Evolutionary conservation across 768 basidiomycete species (phyloP).

Genomic region (Termitomyces sp.): DNA sequence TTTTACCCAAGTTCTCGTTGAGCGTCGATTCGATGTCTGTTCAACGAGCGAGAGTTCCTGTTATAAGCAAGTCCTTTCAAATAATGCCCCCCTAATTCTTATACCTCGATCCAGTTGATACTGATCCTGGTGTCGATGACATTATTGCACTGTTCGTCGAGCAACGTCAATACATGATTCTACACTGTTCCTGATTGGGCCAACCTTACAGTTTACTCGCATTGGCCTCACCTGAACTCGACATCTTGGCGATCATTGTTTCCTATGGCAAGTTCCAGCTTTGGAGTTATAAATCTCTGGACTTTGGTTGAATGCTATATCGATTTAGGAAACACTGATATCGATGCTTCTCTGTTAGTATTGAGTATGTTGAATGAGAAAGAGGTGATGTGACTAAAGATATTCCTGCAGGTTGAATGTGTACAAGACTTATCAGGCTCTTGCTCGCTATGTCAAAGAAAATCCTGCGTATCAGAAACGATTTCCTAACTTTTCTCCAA

Average conservation of each 20-base stretch:
- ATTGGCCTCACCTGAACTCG: constrained; percentile 76
- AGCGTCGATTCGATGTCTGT: neutral
- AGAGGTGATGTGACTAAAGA: neutral
- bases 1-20: neutral
- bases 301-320: neutral
- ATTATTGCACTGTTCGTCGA: constrained; percentile 62
- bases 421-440: constrained; percentile 66
- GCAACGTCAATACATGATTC: neutral
- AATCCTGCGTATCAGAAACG: constrained; percentile 48
- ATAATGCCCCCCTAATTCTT: neutral
- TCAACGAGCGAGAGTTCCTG: constrained; percentile 32
- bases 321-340: constrained; percentile 66
- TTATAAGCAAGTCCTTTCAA: constrained; percentile 53
- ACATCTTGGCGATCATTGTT: constrained; percentile 71
- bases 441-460: constrained; percentile 52
- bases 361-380: constrained; percentile 26
- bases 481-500: constrained; percentile 58
- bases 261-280: constrained; percentile 56
- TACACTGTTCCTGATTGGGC: neutral
- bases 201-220: constrained; percentile 55
- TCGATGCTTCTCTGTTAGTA: constrained; percentile 55
- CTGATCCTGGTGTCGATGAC: constrained; percentile 87
- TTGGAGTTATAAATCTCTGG: neutral
- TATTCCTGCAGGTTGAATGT: constrained; percentile 53
- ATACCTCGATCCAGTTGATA: constrained; percentile 53